Percentiles rank a stretch among this genome's conserved stretches.
These are phyloP conservation scores for Choiromyces venosus DNA, from an alignment of 495 filamentous ascomycete species.

Conservation along the genomic window DNA sequence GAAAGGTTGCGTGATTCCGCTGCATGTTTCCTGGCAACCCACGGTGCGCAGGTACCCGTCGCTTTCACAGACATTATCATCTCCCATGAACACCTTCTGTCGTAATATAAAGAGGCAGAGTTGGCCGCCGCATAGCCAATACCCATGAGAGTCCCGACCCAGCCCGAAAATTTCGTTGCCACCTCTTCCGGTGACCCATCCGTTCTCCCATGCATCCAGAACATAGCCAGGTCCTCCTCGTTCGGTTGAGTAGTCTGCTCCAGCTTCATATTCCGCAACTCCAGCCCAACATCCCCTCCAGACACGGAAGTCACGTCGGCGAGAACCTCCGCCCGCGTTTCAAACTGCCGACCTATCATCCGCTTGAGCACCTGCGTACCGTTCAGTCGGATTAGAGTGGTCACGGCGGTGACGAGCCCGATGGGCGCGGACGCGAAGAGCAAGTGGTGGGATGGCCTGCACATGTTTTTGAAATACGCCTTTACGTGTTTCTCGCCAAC, in stretches of 20 bases:
- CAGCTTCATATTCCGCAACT: conserved; percentile 15
- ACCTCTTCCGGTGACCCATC: neutral
- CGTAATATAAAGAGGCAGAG: neutral
- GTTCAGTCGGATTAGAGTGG: conserved; percentile 26
- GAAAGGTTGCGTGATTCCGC: neutral
- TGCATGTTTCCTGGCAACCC: conserved; percentile 12
- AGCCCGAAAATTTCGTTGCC: neutral
- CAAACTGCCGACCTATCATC: conserved; percentile 28
- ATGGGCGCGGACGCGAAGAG: conserved; percentile 30
- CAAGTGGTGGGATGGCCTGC: conserved; percentile 17
- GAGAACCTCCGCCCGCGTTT: conserved; percentile 21
- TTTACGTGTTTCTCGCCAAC: conserved; percentile 33
- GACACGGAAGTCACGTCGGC: conserved; percentile 26
- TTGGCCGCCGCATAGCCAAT: neutral
- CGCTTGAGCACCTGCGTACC: conserved; percentile 7
- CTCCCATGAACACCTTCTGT: neutral
- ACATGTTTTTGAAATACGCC: conserved; percentile 33
- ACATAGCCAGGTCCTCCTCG: conserved; percentile 14
- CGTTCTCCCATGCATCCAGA: conserved; percentile 20
- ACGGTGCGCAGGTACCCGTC: conserved; percentile 8
- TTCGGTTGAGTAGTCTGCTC: conserved; percentile 17
- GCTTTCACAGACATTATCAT: neutral
- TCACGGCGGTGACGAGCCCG: conserved; percentile 29
- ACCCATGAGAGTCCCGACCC: neutral
- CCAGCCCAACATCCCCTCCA: conserved; percentile 20